A percentile compares a stretch with the other conserved stretches of the same genome.
phyloP scores from a whole-genome alignment of 164 flowering plant genomes.

The Protea cynaroides region DNA sequence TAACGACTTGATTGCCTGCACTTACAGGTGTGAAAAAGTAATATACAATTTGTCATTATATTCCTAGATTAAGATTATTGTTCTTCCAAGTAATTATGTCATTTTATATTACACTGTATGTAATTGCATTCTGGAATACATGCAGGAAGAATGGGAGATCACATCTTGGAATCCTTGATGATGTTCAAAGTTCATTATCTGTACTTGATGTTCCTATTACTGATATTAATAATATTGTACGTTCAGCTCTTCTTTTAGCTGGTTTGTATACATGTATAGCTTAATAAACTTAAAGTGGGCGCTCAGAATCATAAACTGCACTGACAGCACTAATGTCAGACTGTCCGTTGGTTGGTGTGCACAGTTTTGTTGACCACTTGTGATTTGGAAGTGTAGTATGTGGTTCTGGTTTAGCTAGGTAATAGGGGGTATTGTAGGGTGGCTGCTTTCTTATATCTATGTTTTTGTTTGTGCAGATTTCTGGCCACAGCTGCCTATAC shows the following conservation, averaged over 20 bases:
- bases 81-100: too few species aligned
- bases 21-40: conserved; percentile 39
- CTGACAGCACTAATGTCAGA: not conserved
- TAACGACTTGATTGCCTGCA: conserved; percentile 59
- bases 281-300: too few species aligned
- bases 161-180: conserved; percentile 67
- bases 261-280: too few species aligned
- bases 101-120: not conserved
- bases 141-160: conserved; percentile 90
- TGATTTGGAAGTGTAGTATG: too few species aligned
- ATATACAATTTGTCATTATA: not conserved
- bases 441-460: not conserved
- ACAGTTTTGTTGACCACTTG: too few species aligned
- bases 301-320: too few species aligned
- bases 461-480: conserved; percentile 38
- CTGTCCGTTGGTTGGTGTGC: conserved; percentile 1
- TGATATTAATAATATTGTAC: conserved; percentile 69
- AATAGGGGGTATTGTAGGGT: too few species aligned
- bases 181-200: conserved; percentile 33
- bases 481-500: conserved; percentile 47
- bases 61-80: not conserved
- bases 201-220: conserved; percentile 75
- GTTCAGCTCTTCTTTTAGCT: conserved; percentile 7
- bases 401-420: too few species aligned
- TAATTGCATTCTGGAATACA: conserved; percentile 1